Conservation (phyloP, 1,284 basidiomycete genomes). For the Amylostereum areolatum region DNA sequence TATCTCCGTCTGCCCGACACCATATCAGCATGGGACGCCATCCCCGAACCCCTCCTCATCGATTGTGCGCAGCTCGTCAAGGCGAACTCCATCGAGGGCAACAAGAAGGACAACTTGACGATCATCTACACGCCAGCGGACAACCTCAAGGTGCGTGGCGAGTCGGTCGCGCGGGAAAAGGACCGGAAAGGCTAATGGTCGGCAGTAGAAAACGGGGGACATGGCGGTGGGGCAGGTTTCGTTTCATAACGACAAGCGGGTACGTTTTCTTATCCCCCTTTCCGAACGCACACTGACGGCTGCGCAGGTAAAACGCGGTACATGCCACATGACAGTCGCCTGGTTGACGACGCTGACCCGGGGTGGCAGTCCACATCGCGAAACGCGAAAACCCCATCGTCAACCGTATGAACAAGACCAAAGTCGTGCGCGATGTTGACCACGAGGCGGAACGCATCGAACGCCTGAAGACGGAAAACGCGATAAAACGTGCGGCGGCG, state of each 20-base stretch:
- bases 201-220: constrained; percentile 89
- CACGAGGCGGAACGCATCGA: constrained; percentile 87
- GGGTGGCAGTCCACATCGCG: constrained; percentile 58
- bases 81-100: constrained; percentile 96
- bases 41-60: constrained; percentile 73
- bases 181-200: not conserved
- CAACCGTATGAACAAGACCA: constrained; percentile 95
- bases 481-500: constrained; percentile 61
- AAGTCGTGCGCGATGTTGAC: constrained; percentile 78
- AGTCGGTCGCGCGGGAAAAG: not conserved
- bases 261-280: constrained; percentile 20
- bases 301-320: constrained; percentile 74
- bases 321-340: constrained; percentile 13
- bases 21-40: constrained; percentile 78
- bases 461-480: constrained; percentile 72
- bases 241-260: constrained; percentile 87
- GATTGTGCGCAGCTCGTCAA: constrained; percentile 96
- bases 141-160: constrained; percentile 73
- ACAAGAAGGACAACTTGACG: constrained; percentile 92
- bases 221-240: constrained; percentile 96
- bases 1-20: constrained; percentile 81
- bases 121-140: constrained; percentile 92
- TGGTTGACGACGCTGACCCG: not conserved
- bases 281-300: constrained; percentile 1
- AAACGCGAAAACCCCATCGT: constrained; percentile 88